phyloP scores from a whole-genome alignment of 139 green algal genomes.

The Chlorella sp. region DNA sequence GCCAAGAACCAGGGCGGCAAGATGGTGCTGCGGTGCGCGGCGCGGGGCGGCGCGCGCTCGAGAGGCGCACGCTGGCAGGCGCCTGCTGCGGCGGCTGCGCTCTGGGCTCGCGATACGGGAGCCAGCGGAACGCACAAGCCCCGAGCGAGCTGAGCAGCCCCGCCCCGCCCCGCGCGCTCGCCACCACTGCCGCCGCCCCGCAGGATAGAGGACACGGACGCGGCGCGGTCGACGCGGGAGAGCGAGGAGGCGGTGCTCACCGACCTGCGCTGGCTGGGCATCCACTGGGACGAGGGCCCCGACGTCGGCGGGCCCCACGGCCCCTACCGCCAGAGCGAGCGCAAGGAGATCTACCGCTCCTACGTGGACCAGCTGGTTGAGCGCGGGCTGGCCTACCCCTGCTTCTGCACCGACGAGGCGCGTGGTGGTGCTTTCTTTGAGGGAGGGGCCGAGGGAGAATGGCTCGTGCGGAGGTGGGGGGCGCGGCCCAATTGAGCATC shows the following conservation, averaged over 20 bases:
- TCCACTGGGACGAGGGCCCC: conserved; percentile 97
- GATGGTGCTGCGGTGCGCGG: conserved; percentile 87
- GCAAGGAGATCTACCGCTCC: conserved; percentile 90
- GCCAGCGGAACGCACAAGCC: no score
- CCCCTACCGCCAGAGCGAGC: conserved; percentile 97
- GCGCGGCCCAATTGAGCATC: no score
- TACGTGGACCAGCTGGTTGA: conserved; percentile 90
- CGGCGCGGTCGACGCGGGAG: conserved; percentile 87
- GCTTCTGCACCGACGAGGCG: conserved; percentile 99
- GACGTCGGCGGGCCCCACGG: conserved; percentile 83
- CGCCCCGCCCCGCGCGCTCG: no score
- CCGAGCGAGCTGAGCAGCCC: no score
- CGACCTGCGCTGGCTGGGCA: conserved; percentile 95
- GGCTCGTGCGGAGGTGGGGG: no score
- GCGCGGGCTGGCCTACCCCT: conserved; percentile 88
- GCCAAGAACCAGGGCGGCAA: conserved; percentile 86
- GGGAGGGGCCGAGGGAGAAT: no score
- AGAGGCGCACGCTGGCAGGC: no score
- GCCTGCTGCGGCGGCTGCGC: no score
- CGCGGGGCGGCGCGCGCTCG: no score
- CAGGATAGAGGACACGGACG: conserved; percentile 96
- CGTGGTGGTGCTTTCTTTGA: no score
- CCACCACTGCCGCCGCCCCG: no score
- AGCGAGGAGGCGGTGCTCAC: conserved; percentile 89
- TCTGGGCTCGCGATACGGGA: no score